Evolutionary conservation across 805 yeast genomes (phyloP), one percentile per base, ranked within the genome.

Genomic region (Debaryomyces maramus): DNA sequence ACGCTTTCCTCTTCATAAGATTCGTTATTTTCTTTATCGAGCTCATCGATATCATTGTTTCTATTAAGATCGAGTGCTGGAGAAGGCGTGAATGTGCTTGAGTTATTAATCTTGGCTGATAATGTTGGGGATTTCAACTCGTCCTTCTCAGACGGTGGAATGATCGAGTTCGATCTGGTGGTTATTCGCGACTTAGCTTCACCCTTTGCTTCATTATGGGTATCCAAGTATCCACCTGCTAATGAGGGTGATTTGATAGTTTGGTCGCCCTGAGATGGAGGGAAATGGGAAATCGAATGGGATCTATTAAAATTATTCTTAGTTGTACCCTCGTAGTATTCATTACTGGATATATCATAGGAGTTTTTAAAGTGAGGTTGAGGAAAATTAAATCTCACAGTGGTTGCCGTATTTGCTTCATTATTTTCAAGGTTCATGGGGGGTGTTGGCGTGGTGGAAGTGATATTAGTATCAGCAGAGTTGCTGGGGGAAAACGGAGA

Each of bases 281-380:
- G 78, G 37, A 67, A 63, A 38, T 68, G 75, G 5, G 75, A 66
- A 7, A 70, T 55, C 4, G 79, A 75, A 41, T 60, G 60, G 20
- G 72, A 65, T 47, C 79, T 55, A 32, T 56, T 36, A 27, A 27
- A 32, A 9, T 32, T 32, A 17, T 27, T 17, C 15, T 32, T 18
- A 32, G 13, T 14, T 15, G 34, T 10, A 3, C 34, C 22, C 7
- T 32, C 23, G 4, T 18, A n/a, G 34, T 17, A 18, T 10, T 32
- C 15, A 18, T 29, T 17, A 18, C 18, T 17, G 18, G 11, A 14
- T 8, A 16, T 13, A 32, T 35, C 39, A 40, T 34, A 44, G 26
- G 44, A 35, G 26, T 37, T 38, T 32, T 43, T 42, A 29, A 46
- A 36, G 6, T 43, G 37, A 7, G 38, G 46, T 14, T 34, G 35